Evolutionary conservation across 495 filamentous ascomycete species (phyloP).

Genomic region (Talaromyces nanjingensis): DNA sequence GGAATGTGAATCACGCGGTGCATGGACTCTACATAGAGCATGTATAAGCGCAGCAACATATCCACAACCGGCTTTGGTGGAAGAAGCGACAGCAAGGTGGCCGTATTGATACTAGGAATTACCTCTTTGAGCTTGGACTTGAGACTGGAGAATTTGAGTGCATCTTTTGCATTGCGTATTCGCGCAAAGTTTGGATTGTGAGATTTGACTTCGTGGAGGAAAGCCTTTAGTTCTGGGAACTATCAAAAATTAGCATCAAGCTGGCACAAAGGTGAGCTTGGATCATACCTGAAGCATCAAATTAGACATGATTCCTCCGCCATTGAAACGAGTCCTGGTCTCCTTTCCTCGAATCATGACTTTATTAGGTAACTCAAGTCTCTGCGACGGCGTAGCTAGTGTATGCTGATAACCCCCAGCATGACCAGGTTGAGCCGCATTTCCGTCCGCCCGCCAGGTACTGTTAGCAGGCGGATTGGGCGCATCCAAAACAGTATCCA

Average conservation of each 20-base stretch:
- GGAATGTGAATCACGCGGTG: constrained; percentile 54
- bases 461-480: constrained; percentile 31
- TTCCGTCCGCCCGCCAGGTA: constrained; percentile 13
- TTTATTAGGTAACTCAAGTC: constrained; percentile 31
- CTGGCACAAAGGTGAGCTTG: neutral
- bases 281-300: constrained; percentile 32
- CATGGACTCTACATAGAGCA: constrained; percentile 48
- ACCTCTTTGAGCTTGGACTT: constrained; percentile 27
- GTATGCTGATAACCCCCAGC: constrained; percentile 8
- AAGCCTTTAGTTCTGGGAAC: constrained; percentile 36
- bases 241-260: constrained; percentile 9
- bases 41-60: constrained; percentile 43
- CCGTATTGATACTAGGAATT: constrained; percentile 23
- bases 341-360: constrained; percentile 40
- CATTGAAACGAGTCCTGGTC: constrained; percentile 37
- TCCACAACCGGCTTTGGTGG: constrained; percentile 42
- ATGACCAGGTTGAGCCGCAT: neutral
- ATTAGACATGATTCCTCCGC: constrained; percentile 37
- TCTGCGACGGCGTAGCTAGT: constrained; percentile 26
- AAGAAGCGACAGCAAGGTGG: constrained; percentile 25
- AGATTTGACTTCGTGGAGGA: constrained; percentile 34
- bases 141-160: constrained; percentile 24
- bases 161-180: constrained; percentile 29
- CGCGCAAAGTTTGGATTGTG: constrained; percentile 31
- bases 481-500: constrained; percentile 39